Evolutionary conservation across 345 rosid species (phyloP).

Genomic region (Gossypium mustelinum): DNA sequence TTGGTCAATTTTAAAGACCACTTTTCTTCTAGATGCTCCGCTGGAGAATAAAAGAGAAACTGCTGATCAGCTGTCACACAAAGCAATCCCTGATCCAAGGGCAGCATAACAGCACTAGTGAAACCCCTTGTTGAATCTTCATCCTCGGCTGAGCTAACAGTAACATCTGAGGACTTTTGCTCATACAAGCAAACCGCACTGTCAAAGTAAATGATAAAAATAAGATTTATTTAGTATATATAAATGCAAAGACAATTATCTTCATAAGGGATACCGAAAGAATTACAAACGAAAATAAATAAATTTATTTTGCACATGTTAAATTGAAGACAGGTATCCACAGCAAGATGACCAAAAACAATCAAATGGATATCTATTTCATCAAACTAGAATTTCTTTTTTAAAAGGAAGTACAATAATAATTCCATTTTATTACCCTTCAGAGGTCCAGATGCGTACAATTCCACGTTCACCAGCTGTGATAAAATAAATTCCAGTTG

Average conservation of each 20-base stretch:
- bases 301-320: constrained; percentile 10
- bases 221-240: constrained; percentile 10
- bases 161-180: constrained; percentile 78
- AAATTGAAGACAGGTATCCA: constrained; percentile 4
- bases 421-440: constrained; percentile 45
- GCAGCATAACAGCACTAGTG: constrained; percentile 60
- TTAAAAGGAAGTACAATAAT: not conserved
- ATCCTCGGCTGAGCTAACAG: constrained; percentile 45
- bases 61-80: constrained; percentile 98
- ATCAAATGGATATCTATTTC: not conserved
- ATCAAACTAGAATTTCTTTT: constrained; percentile 4
- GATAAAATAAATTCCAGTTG: constrained; percentile 47
- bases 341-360: not conserved
- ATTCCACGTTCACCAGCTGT: constrained; percentile 90
- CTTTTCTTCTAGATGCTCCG: constrained; percentile 40
- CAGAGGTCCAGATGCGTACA: constrained; percentile 79
- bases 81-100: constrained; percentile 69
- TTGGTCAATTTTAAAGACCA: constrained; percentile 42
- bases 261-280: not conserved
- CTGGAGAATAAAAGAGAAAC: constrained; percentile 54
- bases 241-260: not conserved
- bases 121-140: constrained; percentile 74
- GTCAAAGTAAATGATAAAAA: constrained; percentile 35
- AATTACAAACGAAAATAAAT: constrained; percentile 6
- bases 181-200: constrained; percentile 78